These are phyloP conservation scores for Nakaseomyces bracarensis DNA, from an alignment of 1,139 yeast genomes.

Conservation along the genomic window DNA sequence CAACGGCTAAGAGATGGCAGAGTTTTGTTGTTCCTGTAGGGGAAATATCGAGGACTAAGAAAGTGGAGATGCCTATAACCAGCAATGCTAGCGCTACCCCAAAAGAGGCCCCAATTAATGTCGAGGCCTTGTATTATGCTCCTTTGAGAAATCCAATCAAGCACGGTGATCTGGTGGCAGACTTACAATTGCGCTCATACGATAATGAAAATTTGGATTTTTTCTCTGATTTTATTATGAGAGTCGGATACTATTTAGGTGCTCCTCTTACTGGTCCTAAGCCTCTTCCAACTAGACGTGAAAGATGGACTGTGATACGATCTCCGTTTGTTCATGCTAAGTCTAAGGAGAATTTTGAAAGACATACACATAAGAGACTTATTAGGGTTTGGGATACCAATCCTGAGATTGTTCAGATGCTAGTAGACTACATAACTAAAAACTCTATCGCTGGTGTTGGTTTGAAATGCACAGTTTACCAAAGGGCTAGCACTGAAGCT, in stretches of 20 bases:
- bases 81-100: neutral
- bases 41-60: too few relatives aligned
- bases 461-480: slow-evolving; percentile 62
- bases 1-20: neutral
- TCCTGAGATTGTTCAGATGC: slow-evolving; percentile 74
- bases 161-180: slow-evolving; percentile 67
- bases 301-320: slow-evolving; percentile 87
- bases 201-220: slow-evolving; percentile 63
- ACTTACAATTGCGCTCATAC: slow-evolving; percentile 63
- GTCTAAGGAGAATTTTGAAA: slow-evolving; percentile 87
- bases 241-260: slow-evolving; percentile 86
- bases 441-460: slow-evolving; percentile 78
- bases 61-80: too few relatives aligned
- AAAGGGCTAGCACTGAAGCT: slow-evolving; percentile 38
- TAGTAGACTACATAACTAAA: slow-evolving; percentile 72
- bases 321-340: slow-evolving; percentile 95
- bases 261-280: slow-evolving; percentile 69
- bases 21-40: neutral
- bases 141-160: slow-evolving; percentile 65
- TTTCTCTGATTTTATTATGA: slow-evolving; percentile 74
- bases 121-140: slow-evolving; percentile 71
- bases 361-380: slow-evolving; percentile 70
- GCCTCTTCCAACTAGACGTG: slow-evolving; percentile 63
- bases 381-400: slow-evolving; percentile 77
- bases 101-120: slow-evolving; percentile 47